These are phyloP conservation scores for Theileria parva DNA, from an alignment of 169 alveolate genomes.

Conservation along the genomic window DNA sequence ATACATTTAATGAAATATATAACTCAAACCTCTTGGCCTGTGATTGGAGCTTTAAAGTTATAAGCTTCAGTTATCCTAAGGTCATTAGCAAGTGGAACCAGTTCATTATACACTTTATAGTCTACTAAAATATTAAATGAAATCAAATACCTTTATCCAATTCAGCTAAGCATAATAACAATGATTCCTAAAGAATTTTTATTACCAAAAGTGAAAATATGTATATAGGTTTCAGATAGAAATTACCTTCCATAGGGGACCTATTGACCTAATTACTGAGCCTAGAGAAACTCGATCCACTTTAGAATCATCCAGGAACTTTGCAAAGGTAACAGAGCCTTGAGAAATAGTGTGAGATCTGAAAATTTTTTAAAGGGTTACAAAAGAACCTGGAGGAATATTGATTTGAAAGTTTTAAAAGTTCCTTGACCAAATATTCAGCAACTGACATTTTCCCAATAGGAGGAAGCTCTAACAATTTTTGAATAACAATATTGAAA, in stretches of 20 bases:
- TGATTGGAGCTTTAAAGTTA: conserved; percentile 51
- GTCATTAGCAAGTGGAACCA: neutral
- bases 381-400: conserved; percentile 47
- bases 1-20: neutral
- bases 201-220: too few relatives aligned
- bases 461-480: neutral
- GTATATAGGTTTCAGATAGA: neutral
- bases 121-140: conserved; percentile 1
- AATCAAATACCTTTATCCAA: conserved; percentile 1
- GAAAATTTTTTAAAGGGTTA: neutral
- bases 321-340: conserved; percentile 33
- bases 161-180: conserved; percentile 36
- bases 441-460: conserved; percentile 27
- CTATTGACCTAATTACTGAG: conserved; percentile 29
- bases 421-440: conserved; percentile 52
- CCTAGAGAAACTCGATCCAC: conserved; percentile 34
- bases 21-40: conserved; percentile 56
- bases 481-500: neutral
- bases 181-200: conserved; percentile 40
- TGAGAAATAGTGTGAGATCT: conserved; percentile 46
- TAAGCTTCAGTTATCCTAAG: conserved; percentile 38
- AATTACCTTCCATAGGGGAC: conserved; percentile 60
- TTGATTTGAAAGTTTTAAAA: conserved; percentile 60
- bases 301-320: conserved; percentile 15
- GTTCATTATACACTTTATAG: conserved; percentile 16